Base-by-base conservation (phyloP, 1,284 basidiomycete genomes). In the Pyrrhoderma noxium region DNA sequence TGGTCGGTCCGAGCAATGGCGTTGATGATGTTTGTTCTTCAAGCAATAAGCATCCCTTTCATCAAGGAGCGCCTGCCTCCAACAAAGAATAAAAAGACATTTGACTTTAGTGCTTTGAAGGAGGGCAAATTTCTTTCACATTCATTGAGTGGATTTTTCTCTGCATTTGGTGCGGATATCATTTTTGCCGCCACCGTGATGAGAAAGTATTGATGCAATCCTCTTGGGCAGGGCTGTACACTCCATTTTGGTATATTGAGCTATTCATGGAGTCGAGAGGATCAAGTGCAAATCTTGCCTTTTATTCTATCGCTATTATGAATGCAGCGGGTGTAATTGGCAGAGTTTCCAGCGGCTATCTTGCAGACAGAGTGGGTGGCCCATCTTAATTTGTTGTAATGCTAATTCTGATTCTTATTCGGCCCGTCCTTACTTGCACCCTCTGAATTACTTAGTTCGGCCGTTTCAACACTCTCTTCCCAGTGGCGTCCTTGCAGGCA, bases 1-100 rank as follows among this genome's bases (percentile, higher is more conserved):
- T 68, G 68, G 47, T 71, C 72, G 22, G 71, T 75, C 4, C 45
- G 54, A 7, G 51, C 51, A 8, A 56, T 56, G 54, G 54, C 50
- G 21, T 47, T 56, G 1, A 21, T 56, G 39, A 47, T 52, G 46
- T 52, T 56, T 18, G 50, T 44, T 2, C 16, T 41, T 1, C 54
- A 56, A 49, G 45, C 47, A 16, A 49, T 52, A 27, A 50, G 46
- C 25, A 56, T 56, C 39, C 51, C 50, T 25, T 45, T 56, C 38
- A 49, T 56, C 19, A 52, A 52, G 46, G 54, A 56, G 47, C 53
- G 53, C 9, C 35, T 51, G 23, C 53, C 53, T 2, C 49, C 53
- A 8, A 19, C 36, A n/a, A 47, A 51, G 49, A 45, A 48, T 18
- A 44, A 36, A 38, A 41, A 47, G 14, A 9, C 47, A 27, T 25